These are phyloP conservation scores for Alternaria panax DNA, from an alignment of 2,329 filamentous ascomycete genomes.

Conservation along the genomic window DNA sequence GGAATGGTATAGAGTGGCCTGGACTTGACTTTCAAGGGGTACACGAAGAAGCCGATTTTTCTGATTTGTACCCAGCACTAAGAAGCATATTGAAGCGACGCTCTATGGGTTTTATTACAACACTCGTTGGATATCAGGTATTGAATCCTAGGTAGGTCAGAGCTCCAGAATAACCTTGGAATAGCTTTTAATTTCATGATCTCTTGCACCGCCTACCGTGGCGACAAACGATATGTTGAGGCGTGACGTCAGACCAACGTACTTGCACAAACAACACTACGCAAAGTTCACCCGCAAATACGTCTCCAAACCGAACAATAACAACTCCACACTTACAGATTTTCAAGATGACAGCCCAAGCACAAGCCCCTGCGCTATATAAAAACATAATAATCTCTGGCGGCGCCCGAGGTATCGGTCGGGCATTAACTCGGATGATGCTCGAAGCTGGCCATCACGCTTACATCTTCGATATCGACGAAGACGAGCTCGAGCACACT, in stretches of 20 bases:
- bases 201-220: not conserved
- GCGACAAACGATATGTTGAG: conserved; percentile 12
- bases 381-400: conserved; percentile 52
- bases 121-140: not conserved
- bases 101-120: not conserved
- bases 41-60: not conserved
- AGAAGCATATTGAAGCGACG: not conserved
- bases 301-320: conserved; percentile 1
- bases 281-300: conserved; percentile 3
- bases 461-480: conserved; percentile 56
- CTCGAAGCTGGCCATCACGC: conserved; percentile 56
- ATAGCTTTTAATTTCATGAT: not conserved
- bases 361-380: conserved; percentile 18
- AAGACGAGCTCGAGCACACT: conserved; percentile 48
- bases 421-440: conserved; percentile 56
- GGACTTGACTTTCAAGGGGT: not conserved
- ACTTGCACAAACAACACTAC: conserved; percentile 10
- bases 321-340: not conserved
- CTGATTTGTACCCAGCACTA: not conserved
- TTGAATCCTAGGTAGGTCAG: not conserved
- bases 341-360: conserved; percentile 13
- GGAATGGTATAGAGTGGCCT: not conserved
- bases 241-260: conserved; percentile 41
- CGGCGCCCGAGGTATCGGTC: conserved; percentile 58
- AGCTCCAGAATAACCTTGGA: not conserved